phyloP scores from a whole-genome alignment of 2,329 filamentous ascomycete species.

The Ceratocystis albifundus region DNA sequence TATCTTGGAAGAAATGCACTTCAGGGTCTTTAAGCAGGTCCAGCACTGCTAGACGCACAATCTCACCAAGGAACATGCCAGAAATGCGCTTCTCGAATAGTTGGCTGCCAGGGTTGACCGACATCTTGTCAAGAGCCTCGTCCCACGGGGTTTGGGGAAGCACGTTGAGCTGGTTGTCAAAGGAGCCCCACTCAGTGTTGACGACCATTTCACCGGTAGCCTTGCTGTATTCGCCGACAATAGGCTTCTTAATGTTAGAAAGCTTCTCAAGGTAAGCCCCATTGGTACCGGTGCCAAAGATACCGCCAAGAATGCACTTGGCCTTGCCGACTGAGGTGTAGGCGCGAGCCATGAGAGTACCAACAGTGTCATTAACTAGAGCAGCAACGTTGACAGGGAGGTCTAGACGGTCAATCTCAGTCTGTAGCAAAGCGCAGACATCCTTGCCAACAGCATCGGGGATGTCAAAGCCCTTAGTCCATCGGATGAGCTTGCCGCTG shows the following conservation, averaged over 20 bases:
- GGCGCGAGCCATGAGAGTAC: slow-evolving; percentile 92
- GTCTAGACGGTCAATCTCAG: slow-evolving; percentile 73
- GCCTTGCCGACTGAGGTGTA: slow-evolving; percentile 86
- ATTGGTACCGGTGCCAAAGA: slow-evolving; percentile 96
- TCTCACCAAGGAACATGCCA: slow-evolving; percentile 96
- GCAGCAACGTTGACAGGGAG: slow-evolving; percentile 92
- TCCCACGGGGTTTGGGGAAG: slow-evolving; percentile 82
- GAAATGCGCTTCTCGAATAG: slow-evolving; percentile 99
- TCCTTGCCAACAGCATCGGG: slow-evolving; percentile 89
- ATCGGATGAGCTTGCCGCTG: slow-evolving; percentile 84
- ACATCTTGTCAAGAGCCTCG: slow-evolving; percentile 61
- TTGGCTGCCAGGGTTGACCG: slow-evolving; percentile 84
- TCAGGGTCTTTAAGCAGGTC: slow-evolving; percentile 57
- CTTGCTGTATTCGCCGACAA: slow-evolving; percentile 59
- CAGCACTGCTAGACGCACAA: slow-evolving; percentile 66
- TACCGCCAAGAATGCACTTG: slow-evolving; percentile 80
- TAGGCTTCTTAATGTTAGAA: slow-evolving; percentile 66
- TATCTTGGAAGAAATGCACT: slow-evolving; percentile 63
- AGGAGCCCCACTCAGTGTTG: slow-evolving; percentile 97
- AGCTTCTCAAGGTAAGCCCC: slow-evolving; percentile 95
- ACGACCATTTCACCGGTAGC: slow-evolving; percentile 90
- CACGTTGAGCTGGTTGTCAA: slow-evolving; percentile 84
- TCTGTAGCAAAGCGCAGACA: slow-evolving; percentile 79
- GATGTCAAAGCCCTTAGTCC: slow-evolving; percentile 98
- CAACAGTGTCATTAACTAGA: slow-evolving; percentile 93